Conservation (phyloP, 2,329 filamentous ascomycete species). For the Onygenales sp. region DNA sequence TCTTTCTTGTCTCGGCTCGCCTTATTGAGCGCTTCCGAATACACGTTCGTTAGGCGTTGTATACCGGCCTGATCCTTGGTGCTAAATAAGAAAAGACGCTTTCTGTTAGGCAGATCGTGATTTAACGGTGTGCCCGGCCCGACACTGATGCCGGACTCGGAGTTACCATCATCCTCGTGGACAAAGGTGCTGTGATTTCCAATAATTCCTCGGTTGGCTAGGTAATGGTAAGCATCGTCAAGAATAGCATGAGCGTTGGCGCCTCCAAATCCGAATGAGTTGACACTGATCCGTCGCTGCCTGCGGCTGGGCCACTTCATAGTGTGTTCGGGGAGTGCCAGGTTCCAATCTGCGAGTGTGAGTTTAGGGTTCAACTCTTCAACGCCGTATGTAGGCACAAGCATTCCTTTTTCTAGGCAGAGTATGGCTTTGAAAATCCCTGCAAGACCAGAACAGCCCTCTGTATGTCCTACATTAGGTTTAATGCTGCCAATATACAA, state of each 20-base stretch:
- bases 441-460: slow-evolving; percentile 18
- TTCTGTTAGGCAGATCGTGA: background rate
- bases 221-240: slow-evolving; percentile 12
- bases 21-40: background rate
- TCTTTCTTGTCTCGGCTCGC: background rate
- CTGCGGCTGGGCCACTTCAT: slow-evolving; percentile 5
- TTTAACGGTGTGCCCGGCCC: background rate
- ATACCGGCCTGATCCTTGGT: background rate
- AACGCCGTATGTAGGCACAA: slow-evolving; percentile 10
- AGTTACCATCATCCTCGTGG: background rate
- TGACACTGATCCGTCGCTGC: slow-evolving; percentile 23
- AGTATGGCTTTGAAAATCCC: slow-evolving; percentile 19
- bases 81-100: background rate
- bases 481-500: slow-evolving; percentile 16
- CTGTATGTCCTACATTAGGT: slow-evolving; percentile 23
- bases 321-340: slow-evolving; percentile 6
- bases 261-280: slow-evolving; percentile 39
- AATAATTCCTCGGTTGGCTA: background rate
- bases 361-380: slow-evolving; percentile 11
- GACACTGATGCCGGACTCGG: background rate
- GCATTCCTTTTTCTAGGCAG: background rate
- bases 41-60: background rate
- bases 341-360: slow-evolving; percentile 6
- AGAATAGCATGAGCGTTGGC: slow-evolving; percentile 38
- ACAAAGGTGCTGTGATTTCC: background rate